Base-by-base conservation (phyloP, 2,329 filamentous ascomycete species). In the Incumbomyces lentus region DNA sequence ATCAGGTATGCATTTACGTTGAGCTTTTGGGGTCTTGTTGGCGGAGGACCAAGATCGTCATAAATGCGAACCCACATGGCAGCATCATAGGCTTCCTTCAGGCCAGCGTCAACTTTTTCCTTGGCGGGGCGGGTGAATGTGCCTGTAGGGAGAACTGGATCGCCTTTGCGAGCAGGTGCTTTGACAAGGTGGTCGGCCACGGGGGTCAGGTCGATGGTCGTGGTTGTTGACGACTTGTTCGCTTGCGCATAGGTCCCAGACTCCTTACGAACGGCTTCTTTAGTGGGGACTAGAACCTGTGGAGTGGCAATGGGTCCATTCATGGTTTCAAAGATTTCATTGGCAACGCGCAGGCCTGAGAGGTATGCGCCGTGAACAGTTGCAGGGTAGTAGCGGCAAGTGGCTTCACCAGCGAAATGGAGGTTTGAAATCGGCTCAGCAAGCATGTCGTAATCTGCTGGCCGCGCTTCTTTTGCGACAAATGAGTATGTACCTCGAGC, bases 341-440 rank as follows among this genome's bases (percentile, higher is more conserved):
- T 82, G 10, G 92, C 92, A 2, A 84, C 92, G 41, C 92, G 82
- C 5, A 98, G 72, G 2, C 92, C 93, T 1, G 92, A 95, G 3
- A 98, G 71, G 60, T 96, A 98, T 7, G 92, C 93, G 5, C 92
- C 92, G 56, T 98, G 92, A 0, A 98, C 92, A 2, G 92, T 98
- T 29, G 93, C 92, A 11, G 93, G 92, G 61, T 98, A 89, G 1
- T 88, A 95, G 39, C 86, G 88, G 57, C 86, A 95, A 1, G 93
- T 98, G 50, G 95, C 92, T 65, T 98, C 92, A 40, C 92, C 92
- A 13, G 90, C 92, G 64, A 98, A 98, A 65, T 90, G 86, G 7
- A 98, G 70, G 53, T 93, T 94, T 29, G 87, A 89, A 29, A 95
- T 73, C 1, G 84, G 72, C 40, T 78, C 76, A 2, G 92, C 87